phyloP scores from a whole-genome alignment of 352 stramenopile genomes.

The Globisporangium lucens region DNA sequence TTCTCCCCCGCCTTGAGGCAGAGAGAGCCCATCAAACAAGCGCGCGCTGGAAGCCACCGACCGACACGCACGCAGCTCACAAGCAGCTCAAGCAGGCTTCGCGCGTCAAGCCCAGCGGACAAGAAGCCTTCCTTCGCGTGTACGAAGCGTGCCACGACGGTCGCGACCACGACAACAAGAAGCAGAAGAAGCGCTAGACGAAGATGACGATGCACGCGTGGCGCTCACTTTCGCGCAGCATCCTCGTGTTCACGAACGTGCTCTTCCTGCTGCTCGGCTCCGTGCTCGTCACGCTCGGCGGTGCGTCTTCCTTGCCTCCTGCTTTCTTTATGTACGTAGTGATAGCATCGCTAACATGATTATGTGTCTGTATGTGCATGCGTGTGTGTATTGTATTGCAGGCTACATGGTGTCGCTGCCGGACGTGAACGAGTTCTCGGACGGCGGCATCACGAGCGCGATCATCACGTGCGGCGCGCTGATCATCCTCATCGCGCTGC shows the following conservation, averaged over 20 bases:
- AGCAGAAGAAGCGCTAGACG: not conserved
- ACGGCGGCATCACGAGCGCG: conserved; percentile 69
- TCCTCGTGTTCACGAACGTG: conserved; percentile 88
- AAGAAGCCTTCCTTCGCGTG: no score
- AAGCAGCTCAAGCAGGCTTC: not conserved
- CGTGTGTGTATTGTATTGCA: conserved; percentile 19
- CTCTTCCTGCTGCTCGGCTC: conserved; percentile 81
- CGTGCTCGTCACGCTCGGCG: conserved; percentile 76
- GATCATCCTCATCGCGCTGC: conserved; percentile 72
- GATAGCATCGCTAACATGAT: no score
- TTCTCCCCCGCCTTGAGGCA: not conserved
- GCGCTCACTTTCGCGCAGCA: conserved; percentile 70
- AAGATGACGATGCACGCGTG: conserved; percentile 52
- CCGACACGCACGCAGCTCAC: not conserved
- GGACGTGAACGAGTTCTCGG: conserved; percentile 78
- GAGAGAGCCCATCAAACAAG: not conserved
- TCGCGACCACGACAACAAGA: not conserved
- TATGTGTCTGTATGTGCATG: not conserved
- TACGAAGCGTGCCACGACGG: not conserved
- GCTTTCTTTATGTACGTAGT: not conserved
- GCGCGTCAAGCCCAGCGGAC: not conserved
- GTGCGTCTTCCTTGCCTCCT: conserved; percentile 23
- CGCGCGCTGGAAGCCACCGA: not conserved
- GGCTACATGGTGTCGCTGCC: conserved; percentile 80
- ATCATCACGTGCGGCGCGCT: conserved; percentile 79